Evolutionary conservation across 1,284 basidiomycete species (phyloP), one percentile per base, ranked within the genome.

Genomic region (Tilletia caries): DNA sequence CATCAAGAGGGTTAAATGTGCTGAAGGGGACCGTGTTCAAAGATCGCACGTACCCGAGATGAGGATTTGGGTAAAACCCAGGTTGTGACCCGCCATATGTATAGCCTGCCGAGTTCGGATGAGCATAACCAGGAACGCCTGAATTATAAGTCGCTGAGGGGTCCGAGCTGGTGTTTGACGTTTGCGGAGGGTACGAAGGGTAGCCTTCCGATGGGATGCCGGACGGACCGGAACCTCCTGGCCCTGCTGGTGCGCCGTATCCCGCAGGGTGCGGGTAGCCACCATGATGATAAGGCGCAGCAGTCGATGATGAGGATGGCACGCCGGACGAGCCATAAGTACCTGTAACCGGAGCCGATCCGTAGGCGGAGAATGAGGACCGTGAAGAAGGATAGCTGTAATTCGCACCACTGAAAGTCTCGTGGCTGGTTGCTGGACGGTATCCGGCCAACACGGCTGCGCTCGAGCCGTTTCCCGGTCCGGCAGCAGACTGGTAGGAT

Each of bases 241-340:
- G 18, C 5, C 13, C 58, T 2, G 58, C 10, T 33, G 58, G 20
- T 34, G 58, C 27, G 6, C 58, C 58, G 32, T 62, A 62, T 20
- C n/a, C n/a, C n/a, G 29, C 58, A 13, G 58, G 58, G 58, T 62
- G 58, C 18, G 58, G 48, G 32, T 62, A 62, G 29, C 15, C 58
- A 18, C 58, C 33, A n/a, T 62, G 58, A 29, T 62, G 58, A 23
- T 62, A 62, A 34, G 58, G 58, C 18, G 58, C 34, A 13, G 58
- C 33, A 3, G 58, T 62, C 29, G 58, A 62, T 15, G 58, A 34
- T 4, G 58, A 62, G 13, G 58, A 37, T 13, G 10, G 27, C 18
- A 62, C 58, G 32, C 29, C 58, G 58, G 29, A 20, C 8, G 33
- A 62, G 15, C 33, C 33, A 23, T 62, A 62, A 12, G 8, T 27